phyloP scores from a whole-genome alignment of 164 flowering plant genomes.

The Cinnamomum micranthum region DNA sequence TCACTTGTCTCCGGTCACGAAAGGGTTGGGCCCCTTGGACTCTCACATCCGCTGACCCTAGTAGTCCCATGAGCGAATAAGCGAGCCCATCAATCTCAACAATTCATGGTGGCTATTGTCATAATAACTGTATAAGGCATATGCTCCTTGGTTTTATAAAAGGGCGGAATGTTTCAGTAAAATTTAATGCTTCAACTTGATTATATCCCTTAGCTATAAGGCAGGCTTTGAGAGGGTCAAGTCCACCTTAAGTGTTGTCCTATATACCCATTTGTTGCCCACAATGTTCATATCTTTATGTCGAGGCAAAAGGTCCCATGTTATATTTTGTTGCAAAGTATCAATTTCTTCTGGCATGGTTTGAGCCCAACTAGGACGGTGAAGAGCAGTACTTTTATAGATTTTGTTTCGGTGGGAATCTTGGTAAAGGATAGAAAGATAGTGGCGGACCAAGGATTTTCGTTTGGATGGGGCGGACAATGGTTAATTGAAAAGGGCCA shows the following conservation, averaged over 20 bases:
- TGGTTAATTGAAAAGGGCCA: too few relatives aligned
- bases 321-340: background rate
- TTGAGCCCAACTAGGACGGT: background rate
- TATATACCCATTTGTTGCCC: background rate
- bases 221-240: background rate
- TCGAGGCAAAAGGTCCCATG: background rate
- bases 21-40: too few relatives aligned
- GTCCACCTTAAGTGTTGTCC: background rate
- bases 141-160: background rate
- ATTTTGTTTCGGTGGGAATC: background rate
- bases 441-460: too few relatives aligned
- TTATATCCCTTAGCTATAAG: background rate
- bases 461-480: too few relatives aligned
- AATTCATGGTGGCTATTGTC: background rate
- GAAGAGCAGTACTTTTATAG: background rate
- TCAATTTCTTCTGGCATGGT: conserved; percentile 2
- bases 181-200: background rate
- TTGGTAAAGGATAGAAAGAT: too few relatives aligned
- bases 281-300: background rate
- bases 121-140: background rate
- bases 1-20: too few relatives aligned
- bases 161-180: background rate
- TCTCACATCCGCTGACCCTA: too few relatives aligned
- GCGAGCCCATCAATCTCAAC: background rate
- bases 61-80: too few relatives aligned